Percentiles rank a stretch among this genome's conserved stretches.
Evolutionary conservation across 345 rosid species (phyloP).

Genomic region (Eucalyptus regnans): DNA sequence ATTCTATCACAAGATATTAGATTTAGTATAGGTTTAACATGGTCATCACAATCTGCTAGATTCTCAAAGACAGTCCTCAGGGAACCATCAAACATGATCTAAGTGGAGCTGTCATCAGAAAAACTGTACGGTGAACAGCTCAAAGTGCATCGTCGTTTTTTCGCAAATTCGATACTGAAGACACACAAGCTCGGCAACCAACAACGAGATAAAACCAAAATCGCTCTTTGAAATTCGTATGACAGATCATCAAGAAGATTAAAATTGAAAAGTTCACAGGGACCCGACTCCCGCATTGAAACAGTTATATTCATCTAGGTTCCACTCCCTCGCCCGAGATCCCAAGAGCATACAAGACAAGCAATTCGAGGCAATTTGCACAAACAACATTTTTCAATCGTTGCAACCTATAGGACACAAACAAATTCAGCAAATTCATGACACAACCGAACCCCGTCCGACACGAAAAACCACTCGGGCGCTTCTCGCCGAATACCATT

Average conservation of each 20-base stretch:
- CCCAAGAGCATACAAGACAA: neutral
- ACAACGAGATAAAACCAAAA: neutral
- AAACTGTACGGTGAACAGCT: neutral
- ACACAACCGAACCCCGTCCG: neutral
- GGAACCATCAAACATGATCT: neutral
- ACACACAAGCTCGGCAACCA: neutral
- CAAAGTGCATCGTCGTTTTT: neutral
- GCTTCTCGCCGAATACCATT: neutral
- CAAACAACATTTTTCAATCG: neutral
- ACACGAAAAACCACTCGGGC: neutral
- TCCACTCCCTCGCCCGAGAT: neutral
- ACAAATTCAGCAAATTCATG: neutral
- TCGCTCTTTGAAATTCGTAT: neutral
- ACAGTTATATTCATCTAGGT: neutral
- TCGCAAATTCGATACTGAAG: neutral
- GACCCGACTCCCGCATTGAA: neutral
- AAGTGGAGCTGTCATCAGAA: neutral
- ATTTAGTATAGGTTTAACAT: neutral
- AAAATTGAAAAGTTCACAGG: neutral
- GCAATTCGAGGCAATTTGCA: neutral
- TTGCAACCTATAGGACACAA: neutral
- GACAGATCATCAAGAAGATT: neutral
- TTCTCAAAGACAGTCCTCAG: neutral
- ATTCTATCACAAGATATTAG: neutral
- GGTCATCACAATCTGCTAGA: neutral